Base-by-base conservation (phyloP, 768 basidiomycete species). In the Hygrophorus pudorinus region DNA sequence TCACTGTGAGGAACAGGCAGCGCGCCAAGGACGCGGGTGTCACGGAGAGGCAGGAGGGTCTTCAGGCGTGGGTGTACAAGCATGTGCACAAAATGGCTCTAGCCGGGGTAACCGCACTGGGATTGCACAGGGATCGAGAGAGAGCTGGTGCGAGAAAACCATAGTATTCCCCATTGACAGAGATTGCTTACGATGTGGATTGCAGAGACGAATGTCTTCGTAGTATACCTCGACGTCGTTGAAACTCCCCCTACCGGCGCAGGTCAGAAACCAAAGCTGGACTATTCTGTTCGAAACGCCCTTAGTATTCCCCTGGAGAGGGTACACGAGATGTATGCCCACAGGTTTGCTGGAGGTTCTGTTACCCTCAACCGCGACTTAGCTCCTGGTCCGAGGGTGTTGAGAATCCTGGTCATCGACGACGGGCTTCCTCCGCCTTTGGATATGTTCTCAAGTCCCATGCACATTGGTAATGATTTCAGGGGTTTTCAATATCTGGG, bases 31-130 rank as follows among this genome's bases (percentile, higher is more conserved):
- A 9, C 16, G 13, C 45, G 12, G 48, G 48, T 2, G 16, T 45
- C 34, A 21, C 39, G 8, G 20, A 38, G 8, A 33, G 40, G 2
- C 44, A 45, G 13, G 40, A 27, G 17, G 44, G 44, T 1, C 38
- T 50, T 31, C 31, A 38, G 13, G 42, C 38, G 37, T 50, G 48
- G 48, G 28, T 29, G 30, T 17, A 4, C 6, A 6, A 38, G 16
- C 4, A 38, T 20, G 37, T 20, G 21, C 37, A 14, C 10, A 20
- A 38, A 7, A 17, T 38, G 11, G 37, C 16, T 17, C 21, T 14
- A 17, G 37, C 37, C 4, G 37, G 16, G 6, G 4, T 38, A 20
- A 38, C 4, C 10, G 37, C n/a, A 2, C 17, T 38, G 4, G 18
- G 21, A 18, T 17, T 38, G 16, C 14, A 14, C 10, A 38, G 18